Evolutionary conservation across 352 stramenopile species (phyloP), one percentile per base, ranked within the genome.

Genomic region (Phytopythium boreale): DNA sequence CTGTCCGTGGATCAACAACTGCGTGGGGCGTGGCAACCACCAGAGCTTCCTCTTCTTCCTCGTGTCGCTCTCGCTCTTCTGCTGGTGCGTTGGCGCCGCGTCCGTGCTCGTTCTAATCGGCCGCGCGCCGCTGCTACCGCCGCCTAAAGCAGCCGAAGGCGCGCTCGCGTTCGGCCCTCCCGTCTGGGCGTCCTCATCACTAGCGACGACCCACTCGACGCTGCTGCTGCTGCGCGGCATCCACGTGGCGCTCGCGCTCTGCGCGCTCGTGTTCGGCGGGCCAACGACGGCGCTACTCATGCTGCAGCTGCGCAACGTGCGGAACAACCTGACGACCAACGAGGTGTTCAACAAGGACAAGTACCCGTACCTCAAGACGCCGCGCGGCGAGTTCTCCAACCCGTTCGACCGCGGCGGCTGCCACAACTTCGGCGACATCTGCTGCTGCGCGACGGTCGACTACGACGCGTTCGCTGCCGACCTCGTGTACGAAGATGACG

Each of bases 341-440:
- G 86, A 95, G 70, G 74, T 91, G n/a, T 93, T 95, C 66, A 95
- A 95, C 68, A 93, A 91, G 62, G 86, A 90, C 80, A 95, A 95
- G 73, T 95, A 95, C 59, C 68, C 79, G 56, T 94, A 94, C 65
- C 59, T 95, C 36, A 93, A 91, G 72, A 90, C 84, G 22, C 56
- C 76, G n/a, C 76, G 82, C 68, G 82, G 92, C 57, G 80, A 88
- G 57, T 95, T 92, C 70, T 75, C 79, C 59, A 95, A 93, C 60
- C 86, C 86, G 26, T 95, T 88, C 60, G 86, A 95, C 68, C 58
- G 41, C 29, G 86, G 86, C 15, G 83, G 84, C 46, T 56, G 51
- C 31, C 60, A 63, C 31, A 95, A 95, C 64, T 93, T 81, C 63
- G 58, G 56, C 9, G 72, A 92, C 55, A 72, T 90, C 4, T 91